Base-by-base conservation (phyloP, 805 yeast species). In the Saturnispora gosingensis region DNA sequence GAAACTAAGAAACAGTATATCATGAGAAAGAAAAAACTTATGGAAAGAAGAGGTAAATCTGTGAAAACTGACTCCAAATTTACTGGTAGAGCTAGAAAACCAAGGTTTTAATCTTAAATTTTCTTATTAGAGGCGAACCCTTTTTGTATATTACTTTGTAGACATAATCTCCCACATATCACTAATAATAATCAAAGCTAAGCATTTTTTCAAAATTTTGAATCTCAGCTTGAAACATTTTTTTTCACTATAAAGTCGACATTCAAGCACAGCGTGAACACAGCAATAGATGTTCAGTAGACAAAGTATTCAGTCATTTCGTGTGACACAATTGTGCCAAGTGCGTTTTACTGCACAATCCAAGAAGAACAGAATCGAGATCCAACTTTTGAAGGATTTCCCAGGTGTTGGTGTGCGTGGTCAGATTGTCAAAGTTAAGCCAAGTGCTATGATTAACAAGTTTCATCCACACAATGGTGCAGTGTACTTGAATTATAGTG, bases 31-130 rank as follows among this genome's bases (percentile, higher is more conserved):
- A 93, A 93, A 74, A 96, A 87, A 51, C 73, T 90, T 51, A 88
- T 85, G 91, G 84, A 83, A 63, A 86, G 85, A 67, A 80, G 98
- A 63, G 99, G 99, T 44, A 85, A 85, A 65, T 68, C 71, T 40
- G 98, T 91, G 5, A 96, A 98, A 3, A 75, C 74, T 55, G 99
- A 93, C 66, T 86, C 96, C 53, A 87, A 85, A 66, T 91, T 83
- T 68, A 87, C 97, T 3, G 98, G 95, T 47, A 80, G 99, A 72
- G 80, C 78, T 70, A 76, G 95, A 71, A 74, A 79, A 58, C 77
- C 84, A 10, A 72, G 79, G 61, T 85, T 85, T 66, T 85, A 27
- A 56, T 11, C 9, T 2, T 30, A 2, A 2, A 16, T 9, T 8
- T 10, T n/a, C 4, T 28, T 13, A 4, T 24, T 8, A 13, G 25